phyloP scores from a whole-genome alignment of 225 moss, liverwort and hornwort species.

The Bryoerythrophyllum caledonicum region DNA sequence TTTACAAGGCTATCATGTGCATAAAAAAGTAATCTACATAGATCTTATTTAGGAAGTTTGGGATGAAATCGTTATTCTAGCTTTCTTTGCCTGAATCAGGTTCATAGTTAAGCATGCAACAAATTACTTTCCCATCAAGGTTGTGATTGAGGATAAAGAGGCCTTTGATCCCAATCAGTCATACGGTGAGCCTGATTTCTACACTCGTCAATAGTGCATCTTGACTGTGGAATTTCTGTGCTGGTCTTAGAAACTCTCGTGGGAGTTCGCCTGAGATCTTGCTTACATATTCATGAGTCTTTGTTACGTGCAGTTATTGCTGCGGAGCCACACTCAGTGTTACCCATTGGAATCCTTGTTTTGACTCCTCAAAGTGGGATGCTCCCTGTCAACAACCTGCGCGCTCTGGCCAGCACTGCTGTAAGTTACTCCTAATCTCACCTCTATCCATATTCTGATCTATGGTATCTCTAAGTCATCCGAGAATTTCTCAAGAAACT shows the following conservation, averaged over 20 bases:
- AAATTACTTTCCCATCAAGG: conserved; percentile 59
- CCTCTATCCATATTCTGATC: neutral
- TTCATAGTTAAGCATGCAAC: conserved; percentile 57
- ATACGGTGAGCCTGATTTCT: conserved; percentile 42
- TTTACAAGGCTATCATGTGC: neutral
- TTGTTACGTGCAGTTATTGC: conserved; percentile 58
- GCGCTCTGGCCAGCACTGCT: conserved; percentile 72
- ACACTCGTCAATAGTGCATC: neutral
- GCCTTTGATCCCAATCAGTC: conserved; percentile 51
- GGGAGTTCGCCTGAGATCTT: neutral
- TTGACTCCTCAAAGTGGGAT: conserved; percentile 73
- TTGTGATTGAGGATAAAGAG: conserved; percentile 48
- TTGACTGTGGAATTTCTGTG: neutral
- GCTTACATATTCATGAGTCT: neutral
- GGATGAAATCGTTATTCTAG: neutral
- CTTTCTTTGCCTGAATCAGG: conserved; percentile 24
- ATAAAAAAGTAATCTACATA: neutral
- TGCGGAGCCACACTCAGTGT: conserved; percentile 87
- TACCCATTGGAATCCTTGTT: conserved; percentile 72
- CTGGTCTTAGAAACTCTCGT: neutral
- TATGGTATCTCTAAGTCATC: neutral
- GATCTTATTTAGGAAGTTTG: neutral
- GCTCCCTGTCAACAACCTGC: conserved; percentile 65
- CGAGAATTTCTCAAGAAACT: neutral
- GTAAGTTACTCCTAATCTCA: conserved; percentile 35